Evolutionary conservation across 164 flowering plant genomes (phyloP).

Genomic region (Kalanchoe fedtschenkoi): DNA sequence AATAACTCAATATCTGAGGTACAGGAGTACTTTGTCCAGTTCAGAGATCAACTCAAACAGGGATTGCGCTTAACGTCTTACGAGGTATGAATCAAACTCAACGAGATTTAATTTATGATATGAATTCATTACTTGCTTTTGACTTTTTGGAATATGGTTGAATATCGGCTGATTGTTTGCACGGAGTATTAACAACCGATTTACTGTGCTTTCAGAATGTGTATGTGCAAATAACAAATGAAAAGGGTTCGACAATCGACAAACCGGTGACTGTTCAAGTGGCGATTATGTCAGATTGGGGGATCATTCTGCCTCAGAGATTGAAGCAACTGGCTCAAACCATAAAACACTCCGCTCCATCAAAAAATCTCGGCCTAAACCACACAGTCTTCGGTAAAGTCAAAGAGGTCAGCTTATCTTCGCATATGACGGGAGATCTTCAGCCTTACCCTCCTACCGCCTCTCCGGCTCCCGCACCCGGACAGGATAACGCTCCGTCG

Average conservation of each 20-base stretch:
- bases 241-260: conserved; percentile 46
- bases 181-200: not conserved
- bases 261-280: conserved; percentile 61
- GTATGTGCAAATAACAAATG: conserved; percentile 45
- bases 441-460: conserved; percentile 25
- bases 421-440: conserved; percentile 36
- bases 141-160: not conserved
- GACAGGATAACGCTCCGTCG: no score
- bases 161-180: not conserved
- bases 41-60: conserved; percentile 45
- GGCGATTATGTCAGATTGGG: conserved; percentile 40
- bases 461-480: conserved; percentile 34
- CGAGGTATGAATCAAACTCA: no score
- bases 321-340: conserved; percentile 59
- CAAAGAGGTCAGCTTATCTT: conserved; percentile 48
- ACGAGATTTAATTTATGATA: not conserved
- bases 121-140: not conserved
- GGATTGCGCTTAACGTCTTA: conserved; percentile 46
- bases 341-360: conserved; percentile 33
- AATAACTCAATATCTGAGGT: conserved; percentile 50
- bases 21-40: conserved; percentile 28
- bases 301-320: conserved; percentile 48
- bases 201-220: conserved; percentile 33
- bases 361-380: conserved; percentile 66
- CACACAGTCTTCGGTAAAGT: conserved; percentile 64